phyloP scores from a whole-genome alignment of 345 rosid genomes.

The Salix caprea region DNA sequence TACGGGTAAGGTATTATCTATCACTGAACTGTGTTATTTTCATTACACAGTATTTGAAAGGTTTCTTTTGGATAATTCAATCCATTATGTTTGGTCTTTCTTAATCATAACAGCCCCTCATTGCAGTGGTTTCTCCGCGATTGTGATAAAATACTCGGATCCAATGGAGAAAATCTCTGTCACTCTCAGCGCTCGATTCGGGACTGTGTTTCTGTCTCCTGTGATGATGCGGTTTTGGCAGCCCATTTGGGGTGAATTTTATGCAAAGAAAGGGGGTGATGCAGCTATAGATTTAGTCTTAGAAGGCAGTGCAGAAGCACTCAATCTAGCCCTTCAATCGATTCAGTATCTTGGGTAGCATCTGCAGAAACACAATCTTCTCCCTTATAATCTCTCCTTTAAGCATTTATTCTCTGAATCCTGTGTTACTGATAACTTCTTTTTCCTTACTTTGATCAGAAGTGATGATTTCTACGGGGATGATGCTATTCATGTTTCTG shows the following conservation, averaged over 20 bases:
- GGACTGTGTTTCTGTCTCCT: slow-evolving; percentile 56
- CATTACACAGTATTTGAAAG: neutral
- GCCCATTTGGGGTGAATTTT: slow-evolving; percentile 48
- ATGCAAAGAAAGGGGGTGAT: slow-evolving; percentile 37
- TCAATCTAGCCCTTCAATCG: slow-evolving; percentile 67
- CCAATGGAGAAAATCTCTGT: slow-evolving; percentile 61
- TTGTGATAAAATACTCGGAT: slow-evolving; percentile 69
- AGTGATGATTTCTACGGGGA: slow-evolving; percentile 72
- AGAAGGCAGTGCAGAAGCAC: slow-evolving; percentile 57
- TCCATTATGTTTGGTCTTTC: neutral
- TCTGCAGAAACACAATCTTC: neutral
- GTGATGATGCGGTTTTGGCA: slow-evolving; percentile 64
- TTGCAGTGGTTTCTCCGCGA: slow-evolving; percentile 66
- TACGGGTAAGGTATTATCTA: slow-evolving; percentile 39
- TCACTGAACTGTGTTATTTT: neutral
- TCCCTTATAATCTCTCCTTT: neutral
- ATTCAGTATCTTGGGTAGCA: slow-evolving; percentile 82
- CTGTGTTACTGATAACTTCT: neutral
- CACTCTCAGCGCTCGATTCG: slow-evolving; percentile 50
- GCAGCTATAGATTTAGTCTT: slow-evolving; percentile 45
- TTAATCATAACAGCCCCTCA: neutral
- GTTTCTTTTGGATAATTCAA: neutral
- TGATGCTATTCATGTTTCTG: slow-evolving; percentile 57
- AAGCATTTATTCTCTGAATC: neutral
- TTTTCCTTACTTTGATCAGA: slow-evolving; percentile 32